Base-by-base conservation (phyloP, 176 grass and related monocot genomes). In the Paspalum vaginatum region DNA sequence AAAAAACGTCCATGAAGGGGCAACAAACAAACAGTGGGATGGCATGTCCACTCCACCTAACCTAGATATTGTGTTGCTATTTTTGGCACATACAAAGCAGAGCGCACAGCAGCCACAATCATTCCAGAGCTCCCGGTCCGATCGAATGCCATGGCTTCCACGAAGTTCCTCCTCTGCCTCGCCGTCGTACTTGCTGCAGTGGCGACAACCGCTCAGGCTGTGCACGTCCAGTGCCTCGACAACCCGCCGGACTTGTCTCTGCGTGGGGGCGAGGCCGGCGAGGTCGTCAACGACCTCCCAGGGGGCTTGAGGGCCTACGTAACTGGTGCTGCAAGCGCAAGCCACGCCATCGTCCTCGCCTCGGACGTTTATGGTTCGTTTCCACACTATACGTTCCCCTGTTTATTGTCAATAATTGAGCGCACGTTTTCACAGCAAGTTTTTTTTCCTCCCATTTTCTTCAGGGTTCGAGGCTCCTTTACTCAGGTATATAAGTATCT, bases 251-350 rank as follows among this genome's bases (percentile, higher is more conserved):
- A 63, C 16, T 8, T 47, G 75, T 49, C 26, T 4, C 9, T 63
- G 10, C 75, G 38, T 9, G 45, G 63, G 0, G 2, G 1, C 45
- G 54, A 85, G 83, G 51, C 52, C 5, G 71, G 71, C 21, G 24
- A 6, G 11, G 71, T 81, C 63, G 32, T 87, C 32, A 2, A 69
- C 17, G 63, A 68, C 12, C 44, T 87, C 22, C 41, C 80, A 0
- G 78, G 72, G 16, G 85, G 85, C 46, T 82, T 87, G 55, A 68
- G 20, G 61, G 79, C 64, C 72, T 87, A 87, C 32, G 46, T 87
- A 63, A 77, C 79, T 24, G 79, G 85, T 4, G 63, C 37, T 0
- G 44, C 20, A n/a, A 50, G n/a, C 55, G 76, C 79, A 40, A 7
- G 46, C 71, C 56, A 2, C 50, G 72, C 85, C 46, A 7, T 87